Evolutionary conservation across 306 rosid genomes (phyloP).

Genomic region (Aeschynomene evenia): DNA sequence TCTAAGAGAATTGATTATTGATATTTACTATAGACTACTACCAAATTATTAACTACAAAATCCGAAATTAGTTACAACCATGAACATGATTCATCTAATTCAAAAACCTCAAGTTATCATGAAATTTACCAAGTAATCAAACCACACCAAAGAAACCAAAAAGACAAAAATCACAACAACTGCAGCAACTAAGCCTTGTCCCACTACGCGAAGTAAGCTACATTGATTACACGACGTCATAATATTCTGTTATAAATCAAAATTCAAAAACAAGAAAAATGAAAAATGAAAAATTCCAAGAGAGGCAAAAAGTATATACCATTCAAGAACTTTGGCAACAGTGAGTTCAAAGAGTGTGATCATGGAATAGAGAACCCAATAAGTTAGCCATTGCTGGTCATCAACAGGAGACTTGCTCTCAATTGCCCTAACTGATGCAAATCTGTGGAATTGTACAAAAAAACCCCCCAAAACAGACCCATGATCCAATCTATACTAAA

Average conservation of each 20-base stretch:
- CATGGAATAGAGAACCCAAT: slow-evolving; percentile 94
- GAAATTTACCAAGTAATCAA: neutral
- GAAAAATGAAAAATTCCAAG: too few relatives aligned
- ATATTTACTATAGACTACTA: neutral
- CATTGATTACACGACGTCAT: too few relatives aligned
- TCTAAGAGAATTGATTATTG: too few relatives aligned
- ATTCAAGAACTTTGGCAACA: slow-evolving; percentile 75
- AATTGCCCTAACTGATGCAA: slow-evolving; percentile 88
- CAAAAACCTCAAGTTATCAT: slow-evolving; percentile 1
- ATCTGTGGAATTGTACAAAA: slow-evolving; percentile 42
- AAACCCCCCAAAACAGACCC: slow-evolving; percentile 18
- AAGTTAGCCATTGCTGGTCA: slow-evolving; percentile 98
- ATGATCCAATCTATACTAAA: neutral
- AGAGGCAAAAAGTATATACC: slow-evolving; percentile 38
- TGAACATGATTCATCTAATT: neutral
- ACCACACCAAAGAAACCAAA: neutral
- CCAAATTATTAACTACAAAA: neutral
- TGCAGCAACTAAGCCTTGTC: neutral
- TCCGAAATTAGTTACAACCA: neutral
- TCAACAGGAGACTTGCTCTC: slow-evolving; percentile 81
- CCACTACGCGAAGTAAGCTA: too few relatives aligned
- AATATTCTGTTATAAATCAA: too few relatives aligned
- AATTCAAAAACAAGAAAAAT: too few relatives aligned
- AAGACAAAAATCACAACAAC: neutral
- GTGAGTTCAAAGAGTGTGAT: slow-evolving; percentile 94